Percentiles rank a stretch among this genome's conserved stretches.
phyloP scores from a whole-genome alignment of 1,284 basidiomycete species.

The Ganoderma lucidum region DNA sequence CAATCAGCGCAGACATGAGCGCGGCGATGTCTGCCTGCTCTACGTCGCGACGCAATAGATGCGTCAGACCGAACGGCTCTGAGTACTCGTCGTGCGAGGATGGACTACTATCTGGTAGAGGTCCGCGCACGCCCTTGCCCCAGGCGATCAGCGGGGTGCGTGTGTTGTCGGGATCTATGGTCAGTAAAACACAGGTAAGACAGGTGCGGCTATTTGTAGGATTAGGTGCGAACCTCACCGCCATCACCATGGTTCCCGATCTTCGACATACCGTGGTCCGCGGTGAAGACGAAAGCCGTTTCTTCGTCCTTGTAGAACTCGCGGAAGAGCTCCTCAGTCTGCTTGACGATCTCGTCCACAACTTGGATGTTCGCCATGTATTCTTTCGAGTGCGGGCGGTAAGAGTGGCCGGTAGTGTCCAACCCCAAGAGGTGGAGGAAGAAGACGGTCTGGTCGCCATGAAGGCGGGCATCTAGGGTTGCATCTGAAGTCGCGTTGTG shows the following conservation, averaged over 20 bases:
- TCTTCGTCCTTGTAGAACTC: constrained; percentile 75
- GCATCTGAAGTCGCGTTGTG: constrained; percentile 66
- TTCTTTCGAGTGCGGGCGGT: constrained; percentile 87
- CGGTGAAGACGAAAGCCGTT: constrained; percentile 87
- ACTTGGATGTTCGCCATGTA: constrained; percentile 88
- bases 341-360: constrained; percentile 81
- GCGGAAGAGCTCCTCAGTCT: constrained; percentile 69
- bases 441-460: constrained; percentile 72
- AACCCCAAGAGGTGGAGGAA: constrained; percentile 88
- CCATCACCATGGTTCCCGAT: constrained; percentile 94
- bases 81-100: constrained; percentile 79
- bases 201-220: background rate
- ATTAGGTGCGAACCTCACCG: constrained; percentile 49
- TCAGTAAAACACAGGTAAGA: background rate
- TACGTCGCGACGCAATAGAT: constrained; percentile 73
- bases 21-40: constrained; percentile 88
- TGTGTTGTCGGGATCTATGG: constrained; percentile 85
- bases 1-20: constrained; percentile 80
- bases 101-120: constrained; percentile 58
- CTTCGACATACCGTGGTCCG: constrained; percentile 91
- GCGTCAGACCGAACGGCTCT: constrained; percentile 62
- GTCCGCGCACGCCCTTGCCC: constrained; percentile 81
- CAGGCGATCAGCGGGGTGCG: constrained; percentile 87
- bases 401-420: constrained; percentile 90
- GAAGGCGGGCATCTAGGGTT: constrained; percentile 57